phyloP scores from a whole-genome alignment of 495 filamentous ascomycete genomes.

The Melanomma pulvis-pyrius region DNA sequence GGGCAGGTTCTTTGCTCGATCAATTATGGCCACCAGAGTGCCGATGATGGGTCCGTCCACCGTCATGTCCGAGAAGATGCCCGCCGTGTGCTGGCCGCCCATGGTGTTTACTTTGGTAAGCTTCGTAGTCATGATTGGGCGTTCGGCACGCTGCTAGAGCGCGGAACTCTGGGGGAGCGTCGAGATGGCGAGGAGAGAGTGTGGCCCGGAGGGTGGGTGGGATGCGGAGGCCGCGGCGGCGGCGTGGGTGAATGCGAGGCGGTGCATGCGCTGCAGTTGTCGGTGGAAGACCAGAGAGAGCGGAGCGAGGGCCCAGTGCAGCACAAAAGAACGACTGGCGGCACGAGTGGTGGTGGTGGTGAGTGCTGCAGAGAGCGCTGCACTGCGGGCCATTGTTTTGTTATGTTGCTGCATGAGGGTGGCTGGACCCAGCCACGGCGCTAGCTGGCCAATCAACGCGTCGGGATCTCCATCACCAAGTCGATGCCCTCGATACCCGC shows the following conservation, averaged over 20 bases:
- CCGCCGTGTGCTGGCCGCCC: conserved; percentile 69
- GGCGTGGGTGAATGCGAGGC: conserved; percentile 1
- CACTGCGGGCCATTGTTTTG: conserved; percentile 2
- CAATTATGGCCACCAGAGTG: conserved; percentile 87
- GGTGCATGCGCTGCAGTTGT: conserved; percentile 20
- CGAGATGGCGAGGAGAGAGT: neutral
- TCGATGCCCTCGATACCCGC: neutral
- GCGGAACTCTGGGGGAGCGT: neutral
- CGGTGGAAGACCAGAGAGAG: neutral
- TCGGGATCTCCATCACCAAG: neutral
- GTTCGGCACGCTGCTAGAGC: neutral
- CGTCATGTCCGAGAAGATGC: conserved; percentile 94
- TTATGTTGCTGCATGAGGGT: neutral
- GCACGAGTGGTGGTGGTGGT: conserved; percentile 8
- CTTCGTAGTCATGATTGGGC: conserved; percentile 40
- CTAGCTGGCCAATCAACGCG: conserved; percentile 6
- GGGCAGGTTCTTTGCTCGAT: conserved; percentile 83
- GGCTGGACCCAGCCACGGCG: conserved; percentile 13
- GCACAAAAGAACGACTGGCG: conserved; percentile 12
- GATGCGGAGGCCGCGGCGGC: conserved; percentile 13
- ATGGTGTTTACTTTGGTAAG: conserved; percentile 25
- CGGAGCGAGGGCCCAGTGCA: neutral
- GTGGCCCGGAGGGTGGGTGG: conserved; percentile 1
- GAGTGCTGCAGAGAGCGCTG: neutral
- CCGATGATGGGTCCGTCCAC: conserved; percentile 94